These are phyloP conservation scores for Dichomitus squalens DNA, from an alignment of 1,284 basidiomycete genomes.

Conservation along the genomic window DNA sequence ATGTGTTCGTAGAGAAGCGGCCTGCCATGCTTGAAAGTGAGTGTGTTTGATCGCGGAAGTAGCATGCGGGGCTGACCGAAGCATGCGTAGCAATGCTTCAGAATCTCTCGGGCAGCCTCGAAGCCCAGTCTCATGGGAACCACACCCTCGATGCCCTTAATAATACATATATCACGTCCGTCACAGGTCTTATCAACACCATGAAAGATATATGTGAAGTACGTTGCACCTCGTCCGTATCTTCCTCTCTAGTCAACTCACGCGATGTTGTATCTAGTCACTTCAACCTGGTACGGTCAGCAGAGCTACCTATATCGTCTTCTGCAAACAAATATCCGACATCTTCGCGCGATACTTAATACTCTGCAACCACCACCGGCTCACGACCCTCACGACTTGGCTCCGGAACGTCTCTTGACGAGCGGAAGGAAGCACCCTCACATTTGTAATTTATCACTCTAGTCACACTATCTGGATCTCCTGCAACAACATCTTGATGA, in stretches of 20 bases:
- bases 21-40: constrained; percentile 29
- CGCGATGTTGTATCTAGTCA: not conserved
- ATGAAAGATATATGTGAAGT: constrained; percentile 31
- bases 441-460: not conserved
- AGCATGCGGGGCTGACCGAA: not conserved
- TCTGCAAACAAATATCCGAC: constrained; percentile 13
- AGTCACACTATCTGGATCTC: not conserved
- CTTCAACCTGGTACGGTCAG: not conserved
- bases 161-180: constrained; percentile 23
- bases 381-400: constrained; percentile 9
- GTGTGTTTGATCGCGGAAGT: not conserved
- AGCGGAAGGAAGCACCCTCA: too few species aligned
- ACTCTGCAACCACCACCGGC: constrained; percentile 11
- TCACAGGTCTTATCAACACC: constrained; percentile 26
- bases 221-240: too few species aligned
- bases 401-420: constrained; percentile 7
- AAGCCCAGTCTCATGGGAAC: constrained; percentile 9
- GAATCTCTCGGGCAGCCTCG: constrained; percentile 25
- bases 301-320: constrained; percentile 7
- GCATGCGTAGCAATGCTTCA: constrained; percentile 24
- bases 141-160: constrained; percentile 14
- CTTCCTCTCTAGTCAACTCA: too few species aligned
- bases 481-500: not conserved
- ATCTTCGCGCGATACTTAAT: constrained; percentile 11
- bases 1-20: constrained; percentile 28